phyloP scores from a whole-genome alignment of 768 basidiomycete genomes.

The Rhizopogon vesiculosus region DNA sequence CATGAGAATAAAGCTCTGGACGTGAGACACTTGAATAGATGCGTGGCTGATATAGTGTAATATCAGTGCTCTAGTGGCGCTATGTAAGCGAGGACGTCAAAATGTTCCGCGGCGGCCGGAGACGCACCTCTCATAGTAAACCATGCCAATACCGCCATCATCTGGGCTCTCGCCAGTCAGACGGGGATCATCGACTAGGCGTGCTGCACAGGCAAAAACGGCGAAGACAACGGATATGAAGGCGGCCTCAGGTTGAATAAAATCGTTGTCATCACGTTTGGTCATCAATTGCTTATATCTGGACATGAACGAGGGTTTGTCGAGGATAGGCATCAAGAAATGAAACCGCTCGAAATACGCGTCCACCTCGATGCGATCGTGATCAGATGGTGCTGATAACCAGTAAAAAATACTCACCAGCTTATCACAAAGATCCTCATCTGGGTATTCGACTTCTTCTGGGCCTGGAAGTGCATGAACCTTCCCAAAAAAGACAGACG shows the following conservation, averaged over 20 bases:
- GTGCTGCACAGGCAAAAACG: constrained; percentile 86
- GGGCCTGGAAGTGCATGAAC: constrained; percentile 75
- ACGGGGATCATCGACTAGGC: constrained; percentile 71
- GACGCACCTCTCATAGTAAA: constrained; percentile 80
- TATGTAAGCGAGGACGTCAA: neutral
- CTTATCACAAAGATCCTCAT: constrained; percentile 81
- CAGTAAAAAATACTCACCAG: constrained; percentile 47
- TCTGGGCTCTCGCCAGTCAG: constrained; percentile 55
- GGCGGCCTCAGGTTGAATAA: constrained; percentile 59
- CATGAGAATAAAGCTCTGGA: constrained; percentile 86
- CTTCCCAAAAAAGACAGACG: constrained; percentile 84
- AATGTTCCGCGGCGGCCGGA: neutral
- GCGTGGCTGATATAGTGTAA: constrained; percentile 90
- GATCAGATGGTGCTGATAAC: constrained; percentile 15
- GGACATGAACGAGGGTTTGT: constrained; percentile 78
- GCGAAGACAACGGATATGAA: constrained; percentile 83
- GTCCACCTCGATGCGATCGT: constrained; percentile 52
- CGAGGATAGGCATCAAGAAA: constrained; percentile 83
- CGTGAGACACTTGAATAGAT: constrained; percentile 79
- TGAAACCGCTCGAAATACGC: constrained; percentile 87
- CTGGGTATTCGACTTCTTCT: constrained; percentile 85
- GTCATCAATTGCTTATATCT: constrained; percentile 76
- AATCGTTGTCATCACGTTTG: constrained; percentile 45
- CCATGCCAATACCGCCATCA: constrained; percentile 85
- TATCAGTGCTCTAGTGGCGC: constrained; percentile 64